Evolutionary conservation across 1,284 basidiomycete genomes (phyloP).

Genomic region (Tilletia walkeri): DNA sequence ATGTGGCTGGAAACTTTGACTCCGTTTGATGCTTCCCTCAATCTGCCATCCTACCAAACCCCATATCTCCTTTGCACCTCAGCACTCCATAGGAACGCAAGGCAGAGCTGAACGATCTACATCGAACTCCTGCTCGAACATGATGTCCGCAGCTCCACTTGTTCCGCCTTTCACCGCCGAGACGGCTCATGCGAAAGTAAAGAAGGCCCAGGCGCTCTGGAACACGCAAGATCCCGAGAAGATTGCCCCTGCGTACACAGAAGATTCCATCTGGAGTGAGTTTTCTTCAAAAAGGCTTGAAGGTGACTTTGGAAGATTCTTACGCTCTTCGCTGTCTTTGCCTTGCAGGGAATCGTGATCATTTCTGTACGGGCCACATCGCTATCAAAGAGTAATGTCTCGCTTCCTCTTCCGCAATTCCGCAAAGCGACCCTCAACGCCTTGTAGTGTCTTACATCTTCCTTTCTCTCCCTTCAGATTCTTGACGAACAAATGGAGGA

Average conservation of each 20-base stretch:
- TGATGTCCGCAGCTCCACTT: neutral
- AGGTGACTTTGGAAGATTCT: too few species aligned
- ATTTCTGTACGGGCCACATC: conserved; percentile 61
- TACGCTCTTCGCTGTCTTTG: neutral
- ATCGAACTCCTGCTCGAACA: too few species aligned
- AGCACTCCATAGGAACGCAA: too few species aligned
- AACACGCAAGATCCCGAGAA: conserved; percentile 50
- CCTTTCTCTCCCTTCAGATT: conserved; percentile 50
- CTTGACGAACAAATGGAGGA: conserved; percentile 64
- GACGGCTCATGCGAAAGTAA: conserved; percentile 12
- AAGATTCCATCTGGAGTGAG: conserved; percentile 63
- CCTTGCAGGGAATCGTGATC: conserved; percentile 59
- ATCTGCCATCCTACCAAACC: too few species aligned
- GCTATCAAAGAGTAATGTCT: conserved; percentile 58
- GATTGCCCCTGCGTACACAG: conserved; percentile 62
- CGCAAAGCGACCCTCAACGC: neutral
- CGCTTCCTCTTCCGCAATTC: neutral
- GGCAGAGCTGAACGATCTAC: too few species aligned
- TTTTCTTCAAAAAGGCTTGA: neutral
- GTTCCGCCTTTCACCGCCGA: conserved; percentile 6
- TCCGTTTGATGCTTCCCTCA: too few species aligned
- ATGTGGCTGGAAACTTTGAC: too few species aligned
- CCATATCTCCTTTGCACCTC: too few species aligned
- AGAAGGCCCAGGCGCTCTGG: conserved; percentile 44
- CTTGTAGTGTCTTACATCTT: neutral